Evolutionary conservation across 331 rosid species (phyloP).

Genomic region (Ulmus americana): DNA sequence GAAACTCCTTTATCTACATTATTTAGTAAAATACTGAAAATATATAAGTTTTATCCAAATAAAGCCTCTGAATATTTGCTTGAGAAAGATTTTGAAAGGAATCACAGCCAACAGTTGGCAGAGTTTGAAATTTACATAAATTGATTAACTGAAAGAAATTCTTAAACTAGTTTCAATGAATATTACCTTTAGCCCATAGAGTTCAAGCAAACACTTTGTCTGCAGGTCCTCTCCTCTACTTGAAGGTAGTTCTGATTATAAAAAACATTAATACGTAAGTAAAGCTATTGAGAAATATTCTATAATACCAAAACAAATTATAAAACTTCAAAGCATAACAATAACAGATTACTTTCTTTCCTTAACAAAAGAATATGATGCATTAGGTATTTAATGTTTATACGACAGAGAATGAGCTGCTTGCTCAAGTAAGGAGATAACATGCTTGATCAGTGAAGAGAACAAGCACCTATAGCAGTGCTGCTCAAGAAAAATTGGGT

Average conservation of each 20-base stretch:
- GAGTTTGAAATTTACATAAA: not conserved
- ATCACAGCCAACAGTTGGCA: constrained; percentile 3
- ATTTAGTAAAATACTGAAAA: constrained; percentile 13
- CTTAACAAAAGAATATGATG: constrained; percentile 3
- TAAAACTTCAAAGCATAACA: not conserved
- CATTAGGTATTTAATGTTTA: not conserved
- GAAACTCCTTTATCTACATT: constrained; percentile 20
- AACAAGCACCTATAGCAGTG: too few relatives aligned
- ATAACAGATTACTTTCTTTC: not conserved
- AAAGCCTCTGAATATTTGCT: not conserved
- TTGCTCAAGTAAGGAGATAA: too few relatives aligned
- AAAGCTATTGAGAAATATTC: constrained; percentile 14
- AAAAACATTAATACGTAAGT: constrained; percentile 30
- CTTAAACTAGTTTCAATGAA: constrained; percentile 16
- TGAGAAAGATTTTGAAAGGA: constrained; percentile 8
- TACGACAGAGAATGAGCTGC: too few relatives aligned
- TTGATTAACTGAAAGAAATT: constrained; percentile 3
- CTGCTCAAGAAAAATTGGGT: too few relatives aligned
- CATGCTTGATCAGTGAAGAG: too few relatives aligned
- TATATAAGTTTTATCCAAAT: not conserved
- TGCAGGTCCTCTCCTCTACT: constrained; percentile 91
- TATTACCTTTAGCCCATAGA: constrained; percentile 90
- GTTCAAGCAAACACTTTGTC: constrained; percentile 86
- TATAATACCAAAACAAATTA: constrained; percentile 10
- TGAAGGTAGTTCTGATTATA: constrained; percentile 80